phyloP scores from a whole-genome alignment of 805 yeast genomes.

The Kodamaea hsintzibuensis region DNA sequence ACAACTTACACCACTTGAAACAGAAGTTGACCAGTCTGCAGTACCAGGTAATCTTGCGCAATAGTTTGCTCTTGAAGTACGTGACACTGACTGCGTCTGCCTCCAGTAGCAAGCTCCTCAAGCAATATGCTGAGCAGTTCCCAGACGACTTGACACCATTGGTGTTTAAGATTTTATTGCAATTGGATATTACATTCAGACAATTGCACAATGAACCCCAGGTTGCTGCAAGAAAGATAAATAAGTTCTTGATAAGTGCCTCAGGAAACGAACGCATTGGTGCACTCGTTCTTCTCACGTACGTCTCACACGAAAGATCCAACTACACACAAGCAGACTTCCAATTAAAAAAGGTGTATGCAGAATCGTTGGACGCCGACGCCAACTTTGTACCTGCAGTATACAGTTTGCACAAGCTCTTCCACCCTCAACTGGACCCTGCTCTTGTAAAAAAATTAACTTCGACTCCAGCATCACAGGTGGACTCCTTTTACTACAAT shows the following conservation, averaged over 20 bases:
- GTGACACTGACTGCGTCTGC: slow-evolving; percentile 29
- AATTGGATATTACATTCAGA: slow-evolving; percentile 26
- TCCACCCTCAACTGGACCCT: neutral
- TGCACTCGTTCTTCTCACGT: slow-evolving; percentile 31
- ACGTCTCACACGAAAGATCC: slow-evolving; percentile 11
- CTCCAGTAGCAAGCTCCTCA: slow-evolving; percentile 19
- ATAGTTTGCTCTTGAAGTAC: slow-evolving; percentile 45
- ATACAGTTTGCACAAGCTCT: slow-evolving; percentile 6
- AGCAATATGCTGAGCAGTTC: slow-evolving; percentile 21
- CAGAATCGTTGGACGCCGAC: neutral
- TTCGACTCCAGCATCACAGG: slow-evolving; percentile 1
- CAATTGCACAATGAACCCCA: slow-evolving; percentile 23
- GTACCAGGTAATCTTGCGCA: slow-evolving; percentile 40
- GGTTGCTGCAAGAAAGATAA: slow-evolving; percentile 10
- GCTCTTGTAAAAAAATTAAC: slow-evolving; percentile 5
- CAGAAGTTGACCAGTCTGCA: slow-evolving; percentile 37
- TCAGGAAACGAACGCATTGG: slow-evolving; percentile 20
- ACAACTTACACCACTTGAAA: slow-evolving; percentile 22
- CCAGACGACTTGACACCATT: slow-evolving; percentile 34
- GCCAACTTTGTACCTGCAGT: slow-evolving; percentile 5
- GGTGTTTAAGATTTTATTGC: slow-evolving; percentile 30
- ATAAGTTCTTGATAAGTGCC: slow-evolving; percentile 4
- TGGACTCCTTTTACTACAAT: slow-evolving; percentile 22
- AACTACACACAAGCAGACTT: slow-evolving; percentile 8
- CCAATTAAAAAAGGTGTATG: slow-evolving; percentile 3